Percentiles rank a stretch among this genome's conserved stretches.
These are phyloP conservation scores for Polyrhizophydium stewartii DNA, from an alignment of 371 early-diverging fungal genomes.

Conservation along the genomic window DNA sequence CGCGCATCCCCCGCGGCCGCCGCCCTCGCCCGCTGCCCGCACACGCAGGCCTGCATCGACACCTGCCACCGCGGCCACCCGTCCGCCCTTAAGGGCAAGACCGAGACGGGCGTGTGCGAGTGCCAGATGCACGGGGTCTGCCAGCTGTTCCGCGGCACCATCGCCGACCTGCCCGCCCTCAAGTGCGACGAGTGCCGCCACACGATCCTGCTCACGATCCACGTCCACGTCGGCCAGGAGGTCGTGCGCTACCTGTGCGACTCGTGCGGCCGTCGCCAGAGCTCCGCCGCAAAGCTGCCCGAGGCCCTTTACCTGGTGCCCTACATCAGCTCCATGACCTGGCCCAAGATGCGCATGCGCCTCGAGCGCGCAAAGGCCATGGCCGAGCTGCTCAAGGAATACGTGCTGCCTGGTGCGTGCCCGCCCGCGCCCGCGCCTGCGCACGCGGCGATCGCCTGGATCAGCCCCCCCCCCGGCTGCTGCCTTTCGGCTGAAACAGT, in stretches of 20 bases:
- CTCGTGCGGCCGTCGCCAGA: constrained; percentile 4
- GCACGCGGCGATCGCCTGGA: too few relatives aligned
- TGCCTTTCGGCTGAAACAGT: too few relatives aligned
- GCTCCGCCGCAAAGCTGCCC: background rate
- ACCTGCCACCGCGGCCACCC: background rate
- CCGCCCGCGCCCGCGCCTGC: background rate
- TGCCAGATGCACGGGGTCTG: constrained; percentile 1
- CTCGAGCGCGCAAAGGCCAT: constrained; percentile 2
- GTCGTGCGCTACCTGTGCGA: constrained; percentile 8
- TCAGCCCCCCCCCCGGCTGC: too few relatives aligned
- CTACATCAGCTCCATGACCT: constrained; percentile 12
- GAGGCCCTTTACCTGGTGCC: constrained; percentile 7
- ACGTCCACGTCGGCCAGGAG: background rate
- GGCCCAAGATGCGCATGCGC: constrained; percentile 6
- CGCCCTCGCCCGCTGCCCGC: background rate
- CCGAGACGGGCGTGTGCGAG: background rate
- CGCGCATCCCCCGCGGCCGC: too few relatives aligned
- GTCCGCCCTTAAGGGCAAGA: background rate
- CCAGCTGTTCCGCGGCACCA: background rate
- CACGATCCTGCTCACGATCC: constrained; percentile 6
- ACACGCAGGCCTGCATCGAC: background rate
- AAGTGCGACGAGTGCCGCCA: constrained; percentile 10
- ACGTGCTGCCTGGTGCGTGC: constrained; percentile 6
- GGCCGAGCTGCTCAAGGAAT: constrained; percentile 2
- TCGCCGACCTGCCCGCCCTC: constrained; percentile 10